Evolutionary conservation across 495 filamentous ascomycete genomes (phyloP), one percentile per base, ranked within the genome.

Genomic region (Lichenothelia convexa): DNA sequence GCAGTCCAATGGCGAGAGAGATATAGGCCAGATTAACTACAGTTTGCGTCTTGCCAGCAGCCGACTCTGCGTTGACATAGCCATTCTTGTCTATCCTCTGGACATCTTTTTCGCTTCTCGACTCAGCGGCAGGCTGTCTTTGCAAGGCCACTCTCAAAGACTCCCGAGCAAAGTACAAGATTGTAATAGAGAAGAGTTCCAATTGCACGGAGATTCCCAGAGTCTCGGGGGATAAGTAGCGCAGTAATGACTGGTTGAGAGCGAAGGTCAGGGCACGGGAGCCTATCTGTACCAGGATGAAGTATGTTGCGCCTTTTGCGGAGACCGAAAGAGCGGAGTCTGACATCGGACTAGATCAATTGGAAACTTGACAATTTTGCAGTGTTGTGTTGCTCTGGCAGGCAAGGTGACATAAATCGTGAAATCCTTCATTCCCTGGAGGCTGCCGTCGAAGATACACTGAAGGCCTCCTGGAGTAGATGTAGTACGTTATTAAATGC

Each of bases 81-180:
- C n/a, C n/a, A n/a, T n/a, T n/a, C n/a, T n/a, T n/a, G n/a, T n/a
- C n/a, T n/a, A n/a, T n/a, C n/a, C n/a, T n/a, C n/a, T n/a, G n/a
- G n/a, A n/a, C n/a, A n/a, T n/a, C n/a, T n/a, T n/a, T n/a, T n/a
- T n/a, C n/a, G n/a, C n/a, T n/a, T n/a, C n/a, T n/a, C n/a, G n/a
- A n/a, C n/a, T n/a, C n/a, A n/a, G n/a, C n/a, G 24, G 24, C 13
- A 19, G 71, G 64, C 41, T 92, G 79, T 40, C 87, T 68, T 54
- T 93, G 86, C 23, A 92, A 67, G 3, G 85, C 84, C 17, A 84
- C 73, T 13, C 89, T 70, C 29, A 95, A 59, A 37, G 76, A 81
- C 57, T 99, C 89, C 21, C 89, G 66, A 0, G 89, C 80, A 45
- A 95, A 95, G 53, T 84, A 93, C 2, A 95, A 63, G 8, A 91